Evolutionary conservation across 768 basidiomycete species (phyloP).

Genomic region (Lanmaoa rubissima): DNA sequence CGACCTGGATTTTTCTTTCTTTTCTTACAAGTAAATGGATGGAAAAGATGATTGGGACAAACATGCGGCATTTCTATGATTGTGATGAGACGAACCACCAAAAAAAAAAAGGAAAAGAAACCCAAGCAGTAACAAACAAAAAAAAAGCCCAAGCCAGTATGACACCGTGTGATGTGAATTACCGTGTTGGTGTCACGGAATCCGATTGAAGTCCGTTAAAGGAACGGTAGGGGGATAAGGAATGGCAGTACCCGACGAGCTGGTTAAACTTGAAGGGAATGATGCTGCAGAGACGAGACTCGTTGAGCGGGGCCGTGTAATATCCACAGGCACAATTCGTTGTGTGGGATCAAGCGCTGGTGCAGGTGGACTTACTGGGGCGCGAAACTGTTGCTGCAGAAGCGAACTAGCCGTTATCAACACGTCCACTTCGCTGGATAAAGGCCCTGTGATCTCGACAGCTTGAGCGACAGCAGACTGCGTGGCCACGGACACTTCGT

Average conservation of each 20-base stretch:
- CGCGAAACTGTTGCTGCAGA: slow-evolving; percentile 43
- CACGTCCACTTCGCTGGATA: slow-evolving; percentile 78
- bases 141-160: slow-evolving; percentile 29
- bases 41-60: slow-evolving; percentile 12
- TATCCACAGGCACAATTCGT: slow-evolving; percentile 27
- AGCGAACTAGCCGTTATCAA: slow-evolving; percentile 65
- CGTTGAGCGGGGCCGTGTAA: slow-evolving; percentile 36
- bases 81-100: slow-evolving; percentile 28
- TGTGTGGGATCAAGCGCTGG: slow-evolving; percentile 27
- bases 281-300: slow-evolving; percentile 28
- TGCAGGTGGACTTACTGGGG: slow-evolving; percentile 27
- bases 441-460: slow-evolving; percentile 69
- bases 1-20: slow-evolving; percentile 18
- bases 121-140: slow-evolving; percentile 23
- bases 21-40: slow-evolving; percentile 20
- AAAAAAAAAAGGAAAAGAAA: slow-evolving; percentile 13
- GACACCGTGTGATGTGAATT: slow-evolving; percentile 19
- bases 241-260: slow-evolving; percentile 18
- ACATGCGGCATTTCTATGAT: slow-evolving; percentile 30
- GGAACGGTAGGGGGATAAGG: slow-evolving; percentile 26
- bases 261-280: slow-evolving; percentile 25
- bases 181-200: slow-evolving; percentile 16
- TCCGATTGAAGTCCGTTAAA: slow-evolving; percentile 27
- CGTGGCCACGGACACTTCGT: slow-evolving; percentile 58
- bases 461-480: slow-evolving; percentile 82